Evolutionary conservation across 805 yeast genomes (phyloP).

Genomic region (Lachancea lanzarotensis): DNA sequence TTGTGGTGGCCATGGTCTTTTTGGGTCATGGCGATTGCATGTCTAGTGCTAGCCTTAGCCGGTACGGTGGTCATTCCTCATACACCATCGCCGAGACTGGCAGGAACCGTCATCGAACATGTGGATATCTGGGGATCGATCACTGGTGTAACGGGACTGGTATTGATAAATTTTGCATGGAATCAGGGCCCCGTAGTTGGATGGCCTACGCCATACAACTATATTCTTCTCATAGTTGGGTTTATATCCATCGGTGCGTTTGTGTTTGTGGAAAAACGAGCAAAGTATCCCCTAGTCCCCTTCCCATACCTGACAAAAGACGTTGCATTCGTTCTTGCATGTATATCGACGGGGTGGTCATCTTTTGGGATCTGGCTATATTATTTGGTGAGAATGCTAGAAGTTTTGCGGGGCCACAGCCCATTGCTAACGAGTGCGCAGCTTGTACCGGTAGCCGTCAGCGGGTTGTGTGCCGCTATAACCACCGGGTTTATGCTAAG

Average conservation of each 20-base stretch:
- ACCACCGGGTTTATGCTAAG: constrained; percentile 39
- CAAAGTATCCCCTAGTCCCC: constrained; percentile 46
- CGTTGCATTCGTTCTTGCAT: constrained; percentile 40
- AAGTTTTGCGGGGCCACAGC: constrained; percentile 39
- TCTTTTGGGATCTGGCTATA: constrained; percentile 61
- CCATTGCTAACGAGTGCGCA: constrained; percentile 40
- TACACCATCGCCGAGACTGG: constrained; percentile 9
- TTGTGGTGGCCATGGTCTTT: constrained; percentile 60
- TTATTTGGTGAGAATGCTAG: constrained; percentile 43
- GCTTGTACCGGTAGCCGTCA: constrained; percentile 36
- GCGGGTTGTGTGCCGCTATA: constrained; percentile 49
- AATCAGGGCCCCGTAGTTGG: constrained; percentile 63
- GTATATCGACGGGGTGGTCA: constrained; percentile 56
- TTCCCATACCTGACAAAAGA: constrained; percentile 36
- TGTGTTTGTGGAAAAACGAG: constrained; percentile 39
- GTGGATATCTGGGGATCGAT: constrained; percentile 43
- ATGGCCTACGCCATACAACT: constrained; percentile 49
- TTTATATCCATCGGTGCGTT: constrained; percentile 35
- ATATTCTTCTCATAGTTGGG: constrained; percentile 45
- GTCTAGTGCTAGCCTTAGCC: constrained; percentile 29
- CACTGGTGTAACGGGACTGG: constrained; percentile 47
- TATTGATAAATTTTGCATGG: constrained; percentile 55
- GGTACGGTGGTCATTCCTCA: constrained; percentile 38
- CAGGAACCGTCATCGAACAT: constrained; percentile 3
- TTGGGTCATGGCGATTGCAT: constrained; percentile 41